Evolutionary conservation across 352 stramenopile species (phyloP), one percentile per base, ranked within the genome.

Genomic region (Phytophthora sp.): DNA sequence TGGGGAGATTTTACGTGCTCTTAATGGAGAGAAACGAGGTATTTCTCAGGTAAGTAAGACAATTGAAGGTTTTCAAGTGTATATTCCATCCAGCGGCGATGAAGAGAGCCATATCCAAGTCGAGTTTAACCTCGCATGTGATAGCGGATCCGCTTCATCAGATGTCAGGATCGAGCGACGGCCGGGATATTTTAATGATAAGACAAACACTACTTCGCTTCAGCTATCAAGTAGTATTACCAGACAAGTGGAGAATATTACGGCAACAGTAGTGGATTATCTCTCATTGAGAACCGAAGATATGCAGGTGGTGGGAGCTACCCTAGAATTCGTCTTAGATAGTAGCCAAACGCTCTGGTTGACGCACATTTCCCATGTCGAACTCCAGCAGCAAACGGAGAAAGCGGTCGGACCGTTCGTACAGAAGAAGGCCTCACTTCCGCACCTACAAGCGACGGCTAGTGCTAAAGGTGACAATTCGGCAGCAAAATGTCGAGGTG

Each of bases 401-500:
- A 60, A 13, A 51, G 42, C 38, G 2, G 35, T 15, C 4, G 31
- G 16, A 15, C 8, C 24, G 1, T 47, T 50, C 0, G 18, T 60
- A 21, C 50, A 49, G 15, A 71, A 74, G 18, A 83, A 74, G 21
- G 55, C 71, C 1, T 87, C 77, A 24, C 57, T 93, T 3, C 82
- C 84, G 4, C 82, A 76, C 31, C 54, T 93, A 1, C 50, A 70
- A 41, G 24, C 54, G 6, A 26, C 27, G 21, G 36, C 49, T 16
- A 36, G 1, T 52, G n/a, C 4, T 29, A 60, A 53, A 31, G 45
- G 11, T 2, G 57, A 69, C 24, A 38, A 12, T 50, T 23, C 42
- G 7, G 55, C 13, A 11, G n/a, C 23, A 3, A 89, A 81, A 41
- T 94, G 86, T 53, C 79, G 75, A 7, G 84, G 86, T 8, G 82